Conservation (phyloP, 306 rosid species). For the Medicago lupulina region DNA sequence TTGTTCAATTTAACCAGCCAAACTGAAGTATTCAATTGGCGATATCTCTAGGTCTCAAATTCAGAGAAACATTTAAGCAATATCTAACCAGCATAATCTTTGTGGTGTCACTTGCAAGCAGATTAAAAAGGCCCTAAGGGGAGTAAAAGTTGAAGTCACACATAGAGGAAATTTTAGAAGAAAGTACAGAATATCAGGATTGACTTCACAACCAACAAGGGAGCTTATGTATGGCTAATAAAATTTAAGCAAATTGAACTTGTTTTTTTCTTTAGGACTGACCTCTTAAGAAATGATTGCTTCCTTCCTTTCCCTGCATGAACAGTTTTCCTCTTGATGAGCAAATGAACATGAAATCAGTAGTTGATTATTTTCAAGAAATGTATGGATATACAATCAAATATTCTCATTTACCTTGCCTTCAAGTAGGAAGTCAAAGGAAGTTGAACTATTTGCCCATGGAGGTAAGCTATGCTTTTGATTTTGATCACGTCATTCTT, state of each 20-base stretch:
- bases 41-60: constrained; percentile 6
- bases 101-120: constrained; percentile 42
- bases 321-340: constrained; percentile 62
- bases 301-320: background rate
- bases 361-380: constrained; percentile 60
- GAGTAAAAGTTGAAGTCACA: constrained; percentile 62
- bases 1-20: background rate
- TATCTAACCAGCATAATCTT: constrained; percentile 27
- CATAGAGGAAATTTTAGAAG: constrained; percentile 57
- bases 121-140: constrained; percentile 60
- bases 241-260: constrained; percentile 7
- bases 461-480: constrained; percentile 46
- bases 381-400: constrained; percentile 52
- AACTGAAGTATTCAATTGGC: constrained; percentile 4
- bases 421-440: constrained; percentile 53
- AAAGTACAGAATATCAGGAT: constrained; percentile 59
- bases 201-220: constrained; percentile 61
- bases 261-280: background rate
- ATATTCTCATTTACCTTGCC: constrained; percentile 54
- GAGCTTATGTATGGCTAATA: constrained; percentile 53
- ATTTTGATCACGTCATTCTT: constrained; percentile 4
- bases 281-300: constrained; percentile 7
- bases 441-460: constrained; percentile 53
- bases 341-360: constrained; percentile 63
- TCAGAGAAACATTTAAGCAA: background rate